Conservation (phyloP, 352 stramenopile genomes). For the Globisporangium perplexum region DNA sequence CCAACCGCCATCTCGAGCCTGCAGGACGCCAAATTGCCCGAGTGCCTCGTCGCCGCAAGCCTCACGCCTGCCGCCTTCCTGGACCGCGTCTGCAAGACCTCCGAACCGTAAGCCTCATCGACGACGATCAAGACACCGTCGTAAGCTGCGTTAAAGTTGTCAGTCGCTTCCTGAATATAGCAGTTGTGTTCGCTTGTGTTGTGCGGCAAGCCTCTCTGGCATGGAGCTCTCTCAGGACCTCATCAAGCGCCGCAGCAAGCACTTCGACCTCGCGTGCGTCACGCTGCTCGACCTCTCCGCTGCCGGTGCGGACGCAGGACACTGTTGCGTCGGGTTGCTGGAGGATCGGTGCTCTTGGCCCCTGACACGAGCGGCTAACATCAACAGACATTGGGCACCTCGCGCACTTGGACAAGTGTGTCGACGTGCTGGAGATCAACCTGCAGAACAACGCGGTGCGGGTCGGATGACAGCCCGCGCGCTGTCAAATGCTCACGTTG, state of each 20-base stretch:
- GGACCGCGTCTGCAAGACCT: neutral
- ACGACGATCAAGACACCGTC: too few species aligned
- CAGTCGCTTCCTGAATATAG: too few species aligned
- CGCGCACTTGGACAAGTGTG: slow-evolving; percentile 34
- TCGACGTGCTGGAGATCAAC: slow-evolving; percentile 52
- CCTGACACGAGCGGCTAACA: neutral
- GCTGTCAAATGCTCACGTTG: neutral
- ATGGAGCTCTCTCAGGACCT: slow-evolving; percentile 63
- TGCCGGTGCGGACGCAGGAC: slow-evolving; percentile 12
- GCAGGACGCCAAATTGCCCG: slow-evolving; percentile 13
- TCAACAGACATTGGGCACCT: slow-evolving; percentile 23
- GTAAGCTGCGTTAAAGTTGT: too few species aligned
- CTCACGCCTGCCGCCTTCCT: slow-evolving; percentile 1
- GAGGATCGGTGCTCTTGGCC: neutral
- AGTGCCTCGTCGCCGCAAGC: slow-evolving; percentile 9
- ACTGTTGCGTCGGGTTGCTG: too few species aligned
- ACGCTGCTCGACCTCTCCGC: slow-evolving; percentile 54
- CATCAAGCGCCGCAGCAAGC: slow-evolving; percentile 68
- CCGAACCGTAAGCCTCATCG: neutral
- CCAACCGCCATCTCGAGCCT: slow-evolving; percentile 19
- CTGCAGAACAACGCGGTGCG: slow-evolving; percentile 46
- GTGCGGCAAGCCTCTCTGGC: too few species aligned
- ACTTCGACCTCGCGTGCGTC: slow-evolving; percentile 70
- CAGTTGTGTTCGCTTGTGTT: too few species aligned
- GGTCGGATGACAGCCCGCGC: neutral